Evolutionary conservation across 164 flowering plant genomes (phyloP), one percentile per base, ranked within the genome.

Genomic region (Nelumbo lutea): DNA sequence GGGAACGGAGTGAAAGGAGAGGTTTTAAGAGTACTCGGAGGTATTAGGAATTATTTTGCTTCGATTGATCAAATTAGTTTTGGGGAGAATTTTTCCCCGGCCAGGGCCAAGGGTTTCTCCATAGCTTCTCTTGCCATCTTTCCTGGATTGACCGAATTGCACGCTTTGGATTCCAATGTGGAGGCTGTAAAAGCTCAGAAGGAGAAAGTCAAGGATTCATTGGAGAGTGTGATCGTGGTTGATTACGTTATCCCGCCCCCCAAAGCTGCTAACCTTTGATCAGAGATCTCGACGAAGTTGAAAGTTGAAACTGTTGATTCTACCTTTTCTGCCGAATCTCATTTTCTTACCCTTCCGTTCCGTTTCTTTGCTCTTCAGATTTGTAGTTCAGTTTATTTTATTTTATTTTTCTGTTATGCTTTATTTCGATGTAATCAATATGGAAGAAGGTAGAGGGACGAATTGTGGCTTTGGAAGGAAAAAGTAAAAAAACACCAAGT

Each of bases 61-160:
- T 70, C 68, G 65, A 70, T 84, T 50, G 66, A 68, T 43, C 83
- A 83, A 70, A 14, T 84, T 10, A 84, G 83, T 39, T 74, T 66
- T 63, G 96, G 96, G 61, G 90, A 87, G 72, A 88, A 90, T 65
- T 86, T 90, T 65, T 83, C 88, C 3, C 88, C 85, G 11, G 91
- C 82, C 1, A 83, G 96, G 58, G 91, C 91, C 0, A 88, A 90
- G 69, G 93, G 93, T 5, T 90, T 83, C 55, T 75, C 83, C 62
- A 75, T 87, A 11, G 88, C 83, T 0, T 85, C 84, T 47, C 15
- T 90, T 51, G 85, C 86, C 27, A 62, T 86, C 45, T 84, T 79
- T 55, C 67, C 69, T 0, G 85, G 85, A 5, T 9, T 82, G 68
- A 66, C 38, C 1, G 89, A 83, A 55, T 55, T 90, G 79, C 84